Evolutionary conservation across 495 filamentous ascomycete genomes (phyloP), one percentile per base, ranked within the genome.

Genomic region (Mytilinidion resinicola): DNA sequence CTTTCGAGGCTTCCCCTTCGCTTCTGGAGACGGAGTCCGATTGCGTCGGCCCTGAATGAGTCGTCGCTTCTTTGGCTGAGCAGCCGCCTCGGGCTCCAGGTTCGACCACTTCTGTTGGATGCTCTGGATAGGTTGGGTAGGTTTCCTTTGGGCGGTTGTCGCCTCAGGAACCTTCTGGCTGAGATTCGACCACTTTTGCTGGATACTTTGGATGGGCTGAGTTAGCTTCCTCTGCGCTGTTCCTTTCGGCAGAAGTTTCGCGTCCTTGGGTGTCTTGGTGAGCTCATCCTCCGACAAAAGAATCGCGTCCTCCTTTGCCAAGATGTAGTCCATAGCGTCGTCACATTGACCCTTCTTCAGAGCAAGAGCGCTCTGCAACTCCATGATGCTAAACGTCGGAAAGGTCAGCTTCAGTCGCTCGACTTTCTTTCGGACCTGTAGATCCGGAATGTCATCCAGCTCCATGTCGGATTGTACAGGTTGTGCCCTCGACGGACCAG

Each of bases 51-150:
- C 69, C 37, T 60, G 66, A 4, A 69, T 43, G 11, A 70, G 68
- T 37, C 56, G 42, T 37, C 67, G 51, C 39, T 57, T 62, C 42
- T 54, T 68, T 5, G 66, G 66, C 34, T 57, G 56, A 43, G 54
- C 42, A 3, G 53, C 54, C 25, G 34, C 59, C 1, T 49, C 53
- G 12, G 44, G 21, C 25, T 30, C 25, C 25, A 60, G 77, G 0
- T 76, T 73, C 5, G 78, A 73, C 74, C 81, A 88, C 62, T 83
- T 84, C 51, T 86, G 78, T 42, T 80, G 77, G 55, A 89, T 85
- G 3, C 78, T 75, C 48, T 68, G 77, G 4, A 73, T 73, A 10
- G 80, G 78, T 20, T 77, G 76, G 63, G 84, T 85, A 62, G 87
- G 77, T 44, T 83, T 73, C 60, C 81, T 78, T 61, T 85, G 82